These are phyloP conservation scores for Neurospora sp. DNA, from an alignment of 495 filamentous ascomycete genomes.

Conservation along the genomic window DNA sequence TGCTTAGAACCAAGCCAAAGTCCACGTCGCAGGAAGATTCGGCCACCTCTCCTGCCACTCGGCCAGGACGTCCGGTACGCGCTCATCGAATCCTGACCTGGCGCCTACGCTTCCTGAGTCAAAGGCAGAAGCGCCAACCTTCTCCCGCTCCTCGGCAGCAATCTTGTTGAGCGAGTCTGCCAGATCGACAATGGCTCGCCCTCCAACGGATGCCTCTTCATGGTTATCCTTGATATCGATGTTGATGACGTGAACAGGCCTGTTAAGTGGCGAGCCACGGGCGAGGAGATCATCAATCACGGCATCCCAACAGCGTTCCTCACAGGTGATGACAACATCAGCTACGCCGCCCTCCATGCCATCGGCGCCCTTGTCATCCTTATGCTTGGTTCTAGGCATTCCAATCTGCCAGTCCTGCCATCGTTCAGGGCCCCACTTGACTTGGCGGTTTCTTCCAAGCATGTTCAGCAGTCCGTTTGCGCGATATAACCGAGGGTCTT, in stretches of 20 bases:
- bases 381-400: slow-evolving; percentile 58
- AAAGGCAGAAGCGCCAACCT: slow-evolving; percentile 51
- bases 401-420: slow-evolving; percentile 98
- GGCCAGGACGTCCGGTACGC: slow-evolving; percentile 86
- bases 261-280: slow-evolving; percentile 72
- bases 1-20: slow-evolving; percentile 79
- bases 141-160: slow-evolving; percentile 65
- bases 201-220: slow-evolving; percentile 86
- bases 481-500: slow-evolving; percentile 82
- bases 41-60: slow-evolving; percentile 96
- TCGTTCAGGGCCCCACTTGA: slow-evolving; percentile 92
- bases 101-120: slow-evolving; percentile 56
- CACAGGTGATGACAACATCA: slow-evolving; percentile 93
- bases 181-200: slow-evolving; percentile 84
- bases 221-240: slow-evolving; percentile 98
- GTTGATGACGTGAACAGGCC: slow-evolving; percentile 93
- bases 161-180: slow-evolving; percentile 78
- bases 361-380: slow-evolving; percentile 54
- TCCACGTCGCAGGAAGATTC: slow-evolving; percentile 84
- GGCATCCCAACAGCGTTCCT: slow-evolving; percentile 97
- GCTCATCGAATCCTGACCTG: slow-evolving; percentile 76
- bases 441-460: slow-evolving; percentile 80
- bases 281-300: slow-evolving; percentile 89
- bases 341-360: slow-evolving; percentile 86
- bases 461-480: slow-evolving; percentile 91